Percentiles rank a stretch among this genome's conserved stretches.
These are phyloP conservation scores for Diplodia corticola DNA, from an alignment of 2,329 filamentous ascomycete species.

Conservation along the genomic window DNA sequence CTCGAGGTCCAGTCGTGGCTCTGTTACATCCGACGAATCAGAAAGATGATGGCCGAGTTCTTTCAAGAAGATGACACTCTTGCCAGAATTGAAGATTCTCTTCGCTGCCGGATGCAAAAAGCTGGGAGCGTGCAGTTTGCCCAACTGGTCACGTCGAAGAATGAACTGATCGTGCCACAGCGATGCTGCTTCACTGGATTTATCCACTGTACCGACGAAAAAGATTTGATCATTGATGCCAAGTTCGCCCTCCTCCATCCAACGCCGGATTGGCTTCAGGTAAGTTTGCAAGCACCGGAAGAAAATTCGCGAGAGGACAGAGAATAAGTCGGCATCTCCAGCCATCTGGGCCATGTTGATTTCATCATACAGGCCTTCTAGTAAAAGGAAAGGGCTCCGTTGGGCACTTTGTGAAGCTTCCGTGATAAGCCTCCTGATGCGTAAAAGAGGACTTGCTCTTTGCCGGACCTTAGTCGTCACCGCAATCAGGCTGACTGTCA, in stretches of 20 bases:
- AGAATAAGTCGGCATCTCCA: slow-evolving; percentile 63
- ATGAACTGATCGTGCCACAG: slow-evolving; percentile 77
- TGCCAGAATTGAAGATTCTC: slow-evolving; percentile 83
- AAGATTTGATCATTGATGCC: slow-evolving; percentile 67
- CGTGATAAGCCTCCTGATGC: slow-evolving; percentile 62
- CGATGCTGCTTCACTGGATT: slow-evolving; percentile 59
- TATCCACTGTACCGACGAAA: slow-evolving; percentile 66
- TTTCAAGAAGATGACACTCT: slow-evolving; percentile 82
- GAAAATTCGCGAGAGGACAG: slow-evolving; percentile 68
- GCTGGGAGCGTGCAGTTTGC: slow-evolving; percentile 65
- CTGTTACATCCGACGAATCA: slow-evolving; percentile 34
- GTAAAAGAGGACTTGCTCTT: slow-evolving; percentile 57
- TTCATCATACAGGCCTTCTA: slow-evolving; percentile 75
- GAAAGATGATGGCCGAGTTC: slow-evolving; percentile 49
- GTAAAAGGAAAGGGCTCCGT: slow-evolving; percentile 64
- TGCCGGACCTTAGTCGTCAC: slow-evolving; percentile 60
- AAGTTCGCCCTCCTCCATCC: slow-evolving; percentile 81
- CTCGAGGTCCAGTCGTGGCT: slow-evolving; percentile 56
- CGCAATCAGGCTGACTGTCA: slow-evolving; percentile 66
- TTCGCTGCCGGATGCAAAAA: slow-evolving; percentile 70
- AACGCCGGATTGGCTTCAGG: slow-evolving; percentile 72
- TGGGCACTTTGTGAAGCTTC: slow-evolving; percentile 26
- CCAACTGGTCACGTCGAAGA: slow-evolving; percentile 62
- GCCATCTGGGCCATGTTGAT: slow-evolving; percentile 69
- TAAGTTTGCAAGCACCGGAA: slow-evolving; percentile 82